These are phyloP conservation scores for Adenanthera pavonina DNA, from an alignment of 306 rosid species.

Conservation along the genomic window DNA sequence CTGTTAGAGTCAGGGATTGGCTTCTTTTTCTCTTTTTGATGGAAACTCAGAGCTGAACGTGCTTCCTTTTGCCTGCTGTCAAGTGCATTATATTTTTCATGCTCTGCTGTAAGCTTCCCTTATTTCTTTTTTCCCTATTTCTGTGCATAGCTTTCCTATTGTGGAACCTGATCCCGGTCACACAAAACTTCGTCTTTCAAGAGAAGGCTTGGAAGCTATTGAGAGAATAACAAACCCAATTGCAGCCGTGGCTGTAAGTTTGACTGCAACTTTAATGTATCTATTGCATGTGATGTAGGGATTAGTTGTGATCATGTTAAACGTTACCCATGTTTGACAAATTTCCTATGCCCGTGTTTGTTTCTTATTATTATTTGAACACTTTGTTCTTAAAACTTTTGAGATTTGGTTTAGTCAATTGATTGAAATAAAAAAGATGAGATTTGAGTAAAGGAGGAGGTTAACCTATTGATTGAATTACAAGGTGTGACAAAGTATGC, in stretches of 20 bases:
- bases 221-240: slow-evolving; percentile 82
- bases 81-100: not conserved
- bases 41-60: too few relatives aligned
- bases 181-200: slow-evolving; percentile 89
- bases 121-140: slow-evolving; percentile 43
- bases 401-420: slow-evolving; percentile 5
- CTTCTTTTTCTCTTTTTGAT: too few relatives aligned
- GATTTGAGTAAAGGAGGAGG: not conserved
- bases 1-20: too few relatives aligned
- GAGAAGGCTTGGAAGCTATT: slow-evolving; percentile 89
- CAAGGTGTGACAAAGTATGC: slow-evolving; percentile 18
- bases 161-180: slow-evolving; percentile 94
- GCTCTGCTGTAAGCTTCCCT: not conserved
- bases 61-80: too few relatives aligned
- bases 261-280: slow-evolving; percentile 22
- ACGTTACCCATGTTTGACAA: slow-evolving; percentile 8
- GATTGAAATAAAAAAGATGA: slow-evolving; percentile 28
- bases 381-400: slow-evolving; percentile 10
- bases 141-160: slow-evolving; percentile 74
- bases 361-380: slow-evolving; percentile 12
- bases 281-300: slow-evolving; percentile 5
- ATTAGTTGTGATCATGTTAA: slow-evolving; percentile 22
- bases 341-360: not conserved
- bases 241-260: slow-evolving; percentile 89
- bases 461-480: not conserved